A percentile compares a stretch with the other conserved stretches of the same genome.
Evolutionary conservation across 352 stramenopile species (phyloP).

Genomic region (Peronospora tabacina): DNA sequence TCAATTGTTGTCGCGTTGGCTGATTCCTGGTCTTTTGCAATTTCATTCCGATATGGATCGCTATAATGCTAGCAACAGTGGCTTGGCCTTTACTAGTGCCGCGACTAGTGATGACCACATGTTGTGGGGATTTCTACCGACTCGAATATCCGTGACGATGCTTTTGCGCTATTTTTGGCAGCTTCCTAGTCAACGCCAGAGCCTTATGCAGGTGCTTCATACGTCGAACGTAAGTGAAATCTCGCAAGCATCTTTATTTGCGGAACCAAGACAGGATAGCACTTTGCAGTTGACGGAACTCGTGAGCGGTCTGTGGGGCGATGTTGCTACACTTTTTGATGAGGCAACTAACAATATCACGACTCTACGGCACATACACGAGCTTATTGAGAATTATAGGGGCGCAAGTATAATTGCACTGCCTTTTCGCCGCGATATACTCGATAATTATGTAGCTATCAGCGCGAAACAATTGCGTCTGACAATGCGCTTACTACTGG

Average conservation of each 20-base stretch:
- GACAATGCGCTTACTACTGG: constrained; percentile 52
- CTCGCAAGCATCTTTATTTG: constrained; percentile 10
- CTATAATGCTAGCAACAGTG: constrained; percentile 64
- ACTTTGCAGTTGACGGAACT: constrained; percentile 45
- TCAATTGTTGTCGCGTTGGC: constrained; percentile 30
- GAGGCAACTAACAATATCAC: constrained; percentile 54
- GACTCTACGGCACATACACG: constrained; percentile 50
- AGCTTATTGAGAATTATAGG: constrained; percentile 43
- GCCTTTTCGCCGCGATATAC: constrained; percentile 46
- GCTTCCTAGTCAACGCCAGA: constrained; percentile 33
- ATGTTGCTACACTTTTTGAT: constrained; percentile 63
- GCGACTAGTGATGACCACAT: constrained; percentile 55
- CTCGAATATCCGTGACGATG: constrained; percentile 45
- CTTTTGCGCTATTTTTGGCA: constrained; percentile 67
- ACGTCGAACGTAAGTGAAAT: constrained; percentile 9
- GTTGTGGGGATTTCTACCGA: constrained; percentile 64
- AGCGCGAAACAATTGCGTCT: constrained; percentile 64
- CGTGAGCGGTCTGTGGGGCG: constrained; percentile 60
- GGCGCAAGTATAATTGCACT: constrained; percentile 32
- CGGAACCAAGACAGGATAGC: constrained; percentile 6
- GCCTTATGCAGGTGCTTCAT: constrained; percentile 26
- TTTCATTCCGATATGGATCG: constrained; percentile 72
- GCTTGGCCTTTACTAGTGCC: constrained; percentile 55
- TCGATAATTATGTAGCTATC: constrained; percentile 56
- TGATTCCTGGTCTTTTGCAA: constrained; percentile 42